Conservation (phyloP, 192 early-diverging fungal genomes). For the Coemansia sp. region DNA sequence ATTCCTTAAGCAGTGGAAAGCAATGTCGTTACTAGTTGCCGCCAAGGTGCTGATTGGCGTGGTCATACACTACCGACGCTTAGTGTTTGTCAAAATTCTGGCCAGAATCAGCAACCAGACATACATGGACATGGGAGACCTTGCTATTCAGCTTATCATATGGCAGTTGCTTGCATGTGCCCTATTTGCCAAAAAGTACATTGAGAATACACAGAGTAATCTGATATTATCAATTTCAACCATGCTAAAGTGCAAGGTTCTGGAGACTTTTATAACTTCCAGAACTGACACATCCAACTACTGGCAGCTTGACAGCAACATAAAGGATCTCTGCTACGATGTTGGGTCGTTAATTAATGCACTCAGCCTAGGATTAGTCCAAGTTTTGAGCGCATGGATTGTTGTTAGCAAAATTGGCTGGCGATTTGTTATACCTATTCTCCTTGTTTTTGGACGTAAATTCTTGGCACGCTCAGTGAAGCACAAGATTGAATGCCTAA, state of each 20-base stretch:
- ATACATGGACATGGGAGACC: not conserved
- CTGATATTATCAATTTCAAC: not conserved
- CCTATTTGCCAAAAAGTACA: not conserved
- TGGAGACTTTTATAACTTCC: not conserved
- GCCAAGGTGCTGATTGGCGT: not conserved
- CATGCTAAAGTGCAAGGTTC: not conserved
- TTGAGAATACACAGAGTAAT: not conserved
- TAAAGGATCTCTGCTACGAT: no score
- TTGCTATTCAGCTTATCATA: not conserved
- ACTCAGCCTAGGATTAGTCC: not conserved
- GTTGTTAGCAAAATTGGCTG: constrained; percentile 27
- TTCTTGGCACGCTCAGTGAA: constrained; percentile 2
- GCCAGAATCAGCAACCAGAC: not conserved
- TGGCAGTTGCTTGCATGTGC: not conserved
- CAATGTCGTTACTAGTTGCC: not conserved
- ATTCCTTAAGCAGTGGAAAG: not conserved
- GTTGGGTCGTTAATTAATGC: not conserved
- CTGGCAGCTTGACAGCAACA: not conserved
- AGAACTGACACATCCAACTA: not conserved
- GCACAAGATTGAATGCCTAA: not conserved
- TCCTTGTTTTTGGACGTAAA: constrained; percentile 11
- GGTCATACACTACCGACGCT: not conserved
- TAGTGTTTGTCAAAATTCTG: not conserved
- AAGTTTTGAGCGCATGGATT: constrained; percentile 21
- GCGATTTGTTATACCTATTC: constrained; percentile 29